phyloP scores from a whole-genome alignment of 345 rosid genomes.

The Corchorus olitorius region DNA sequence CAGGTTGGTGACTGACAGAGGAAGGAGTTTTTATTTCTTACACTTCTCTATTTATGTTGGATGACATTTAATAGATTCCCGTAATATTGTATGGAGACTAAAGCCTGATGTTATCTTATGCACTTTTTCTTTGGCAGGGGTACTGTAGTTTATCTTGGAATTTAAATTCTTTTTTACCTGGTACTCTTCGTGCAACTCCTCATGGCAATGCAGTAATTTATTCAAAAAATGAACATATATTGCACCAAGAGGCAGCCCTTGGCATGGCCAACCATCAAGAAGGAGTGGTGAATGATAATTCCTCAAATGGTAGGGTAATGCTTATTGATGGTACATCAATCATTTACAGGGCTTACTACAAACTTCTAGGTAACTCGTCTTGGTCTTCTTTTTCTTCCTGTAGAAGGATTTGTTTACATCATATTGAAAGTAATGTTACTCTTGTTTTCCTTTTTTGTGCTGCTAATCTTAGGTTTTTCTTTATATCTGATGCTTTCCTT shows the following conservation, averaged over 20 bases:
- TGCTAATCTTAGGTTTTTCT: neutral
- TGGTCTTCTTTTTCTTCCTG: neutral
- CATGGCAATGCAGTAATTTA: constrained; percentile 28
- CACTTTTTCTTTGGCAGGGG: constrained; percentile 43
- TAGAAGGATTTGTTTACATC: constrained; percentile 7
- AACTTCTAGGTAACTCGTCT: constrained; percentile 71
- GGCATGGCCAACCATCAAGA: constrained; percentile 41
- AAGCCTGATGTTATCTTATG: neutral
- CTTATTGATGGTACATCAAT: constrained; percentile 94
- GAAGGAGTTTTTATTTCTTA: neutral
- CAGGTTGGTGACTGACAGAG: neutral
- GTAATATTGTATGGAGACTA: neutral
- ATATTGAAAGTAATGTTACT: constrained; percentile 7
- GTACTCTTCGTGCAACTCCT: constrained; percentile 34
- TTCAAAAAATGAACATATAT: constrained; percentile 33
- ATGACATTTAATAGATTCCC: neutral
- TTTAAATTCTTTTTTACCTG: constrained; percentile 33
- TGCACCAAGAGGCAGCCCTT: constrained; percentile 25
- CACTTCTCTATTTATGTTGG: constrained; percentile 1
- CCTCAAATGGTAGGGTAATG: constrained; percentile 76
- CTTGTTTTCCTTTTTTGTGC: neutral
- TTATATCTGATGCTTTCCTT: neutral
- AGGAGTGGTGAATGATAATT: constrained; percentile 33
- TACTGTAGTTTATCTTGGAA: constrained; percentile 40
- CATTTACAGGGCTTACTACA: constrained; percentile 93